These are phyloP conservation scores for Chlorella sorokiniana DNA, from an alignment of 139 green algal species.

Conservation along the genomic window DNA sequence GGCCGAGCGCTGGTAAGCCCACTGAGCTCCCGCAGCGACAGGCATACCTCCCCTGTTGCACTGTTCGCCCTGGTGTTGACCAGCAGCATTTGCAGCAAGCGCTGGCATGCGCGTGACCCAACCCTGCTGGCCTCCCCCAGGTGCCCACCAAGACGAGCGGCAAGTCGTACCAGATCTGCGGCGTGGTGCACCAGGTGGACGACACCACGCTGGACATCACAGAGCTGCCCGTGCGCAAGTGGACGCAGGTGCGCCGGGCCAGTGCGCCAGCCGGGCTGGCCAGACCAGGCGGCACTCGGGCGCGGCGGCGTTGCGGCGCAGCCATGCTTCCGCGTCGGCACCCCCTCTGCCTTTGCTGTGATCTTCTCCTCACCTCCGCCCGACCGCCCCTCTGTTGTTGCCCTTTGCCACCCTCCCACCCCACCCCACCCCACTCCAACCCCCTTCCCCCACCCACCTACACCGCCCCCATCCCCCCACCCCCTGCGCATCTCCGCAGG, in stretches of 20 bases:
- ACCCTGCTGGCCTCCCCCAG: neutral
- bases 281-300: no score
- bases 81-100: no score
- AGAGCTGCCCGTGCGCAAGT: slow-evolving; percentile 96
- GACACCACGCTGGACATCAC: slow-evolving; percentile 88
- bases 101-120: no score
- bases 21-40: no score
- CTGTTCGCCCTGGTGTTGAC: no score
- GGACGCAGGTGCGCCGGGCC: slow-evolving; percentile 76
- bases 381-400: neutral
- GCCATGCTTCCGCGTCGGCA: no score
- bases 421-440: neutral
- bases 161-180: slow-evolving; percentile 77
- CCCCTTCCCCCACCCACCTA: neutral
- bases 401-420: neutral
- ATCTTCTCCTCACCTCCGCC: no score
- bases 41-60: no score
- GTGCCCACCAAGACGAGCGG: slow-evolving; percentile 62
- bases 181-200: slow-evolving; percentile 67
- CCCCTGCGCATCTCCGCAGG: slow-evolving; percentile 36
- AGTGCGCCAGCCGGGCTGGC: no score
- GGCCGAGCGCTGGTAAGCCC: no score
- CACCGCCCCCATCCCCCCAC: neutral
- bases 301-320: no score
- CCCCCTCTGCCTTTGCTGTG: no score